Conservation (phyloP, 164 flowering plant species). For the Stephania cephalantha region DNA sequence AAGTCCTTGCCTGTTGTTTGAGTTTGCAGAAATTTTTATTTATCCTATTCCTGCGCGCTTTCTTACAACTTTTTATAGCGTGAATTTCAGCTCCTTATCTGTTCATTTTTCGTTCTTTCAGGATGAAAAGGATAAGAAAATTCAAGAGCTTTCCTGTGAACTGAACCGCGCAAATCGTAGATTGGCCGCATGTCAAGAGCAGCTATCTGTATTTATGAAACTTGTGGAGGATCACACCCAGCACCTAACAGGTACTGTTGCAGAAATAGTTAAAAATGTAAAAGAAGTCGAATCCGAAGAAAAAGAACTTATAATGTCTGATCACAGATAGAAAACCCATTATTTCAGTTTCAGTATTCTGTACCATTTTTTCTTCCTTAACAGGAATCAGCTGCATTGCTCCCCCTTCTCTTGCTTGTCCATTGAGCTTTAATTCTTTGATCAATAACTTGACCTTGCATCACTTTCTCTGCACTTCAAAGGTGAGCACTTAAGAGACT, state of each 20-base stretch:
- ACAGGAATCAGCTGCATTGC: not conserved
- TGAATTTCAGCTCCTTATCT: not conserved
- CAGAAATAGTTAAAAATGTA: slow-evolving; percentile 18
- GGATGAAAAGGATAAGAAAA: slow-evolving; percentile 39
- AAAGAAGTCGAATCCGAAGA: slow-evolving; percentile 25
- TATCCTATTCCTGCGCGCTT: not conserved
- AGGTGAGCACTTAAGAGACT: not conserved
- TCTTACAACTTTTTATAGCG: not conserved
- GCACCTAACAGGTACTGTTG: slow-evolving; percentile 23
- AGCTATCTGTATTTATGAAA: slow-evolving; percentile 26
- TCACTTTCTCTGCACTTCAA: not conserved
- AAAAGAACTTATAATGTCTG: slow-evolving; percentile 5
- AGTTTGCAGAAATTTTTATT: too few species aligned
- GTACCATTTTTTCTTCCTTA: slow-evolving; percentile 10
- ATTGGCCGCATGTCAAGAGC: slow-evolving; percentile 31
- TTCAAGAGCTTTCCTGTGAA: slow-evolving; percentile 26
- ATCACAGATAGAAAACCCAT: not conserved
- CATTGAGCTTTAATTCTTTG: not conserved
- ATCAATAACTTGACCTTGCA: not conserved
- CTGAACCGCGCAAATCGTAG: slow-evolving; percentile 23
- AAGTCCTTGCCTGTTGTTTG: too few species aligned
- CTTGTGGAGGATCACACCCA: slow-evolving; percentile 33
- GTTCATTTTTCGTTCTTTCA: not conserved
- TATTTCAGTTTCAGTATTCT: not conserved
- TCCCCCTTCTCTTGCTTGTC: not conserved